These are phyloP conservation scores for Malus hybrid DNA, from an alignment of 331 rosid genomes.

Conservation along the genomic window DNA sequence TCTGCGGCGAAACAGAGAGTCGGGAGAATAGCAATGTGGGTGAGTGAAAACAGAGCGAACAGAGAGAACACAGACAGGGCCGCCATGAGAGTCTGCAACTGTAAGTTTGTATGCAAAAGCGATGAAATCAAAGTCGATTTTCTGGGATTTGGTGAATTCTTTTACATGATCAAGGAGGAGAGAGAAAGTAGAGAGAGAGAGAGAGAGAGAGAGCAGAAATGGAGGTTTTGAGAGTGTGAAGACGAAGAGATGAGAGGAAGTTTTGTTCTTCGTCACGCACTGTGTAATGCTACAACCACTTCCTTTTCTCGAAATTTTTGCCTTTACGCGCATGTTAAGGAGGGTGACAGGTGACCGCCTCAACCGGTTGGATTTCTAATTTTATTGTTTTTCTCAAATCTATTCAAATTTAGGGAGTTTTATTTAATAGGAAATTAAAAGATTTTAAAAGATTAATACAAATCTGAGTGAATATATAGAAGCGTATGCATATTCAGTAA, in stretches of 20 bases:
- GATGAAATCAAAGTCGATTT: not conserved
- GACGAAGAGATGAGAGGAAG: not conserved
- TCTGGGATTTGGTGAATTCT: not conserved
- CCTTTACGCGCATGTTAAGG: not conserved
- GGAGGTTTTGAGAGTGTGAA: not conserved
- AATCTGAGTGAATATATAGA: too few relatives aligned
- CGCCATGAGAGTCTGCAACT: constrained; percentile 5
- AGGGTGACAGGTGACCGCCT: not conserved
- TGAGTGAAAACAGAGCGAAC: constrained; percentile 13
- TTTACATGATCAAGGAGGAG: not conserved
- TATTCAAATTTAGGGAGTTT: too few relatives aligned
- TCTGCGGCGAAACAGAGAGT: constrained; percentile 39
- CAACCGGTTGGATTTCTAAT: not conserved
- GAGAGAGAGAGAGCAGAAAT: not conserved
- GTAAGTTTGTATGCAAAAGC: too few relatives aligned
- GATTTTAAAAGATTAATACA: too few relatives aligned
- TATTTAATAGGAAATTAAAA: too few relatives aligned
- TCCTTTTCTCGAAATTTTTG: not conserved
- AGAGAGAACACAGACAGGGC: constrained; percentile 18
- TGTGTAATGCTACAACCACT: not conserved
- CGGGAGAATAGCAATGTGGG: constrained; percentile 21
- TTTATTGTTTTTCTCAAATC: not conserved
- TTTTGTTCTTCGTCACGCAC: not conserved
- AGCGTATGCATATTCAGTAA: too few relatives aligned
- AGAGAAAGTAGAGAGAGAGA: not conserved